phyloP scores from a whole-genome alignment of 1,284 basidiomycete genomes.

The Caloboletus inedulis region DNA sequence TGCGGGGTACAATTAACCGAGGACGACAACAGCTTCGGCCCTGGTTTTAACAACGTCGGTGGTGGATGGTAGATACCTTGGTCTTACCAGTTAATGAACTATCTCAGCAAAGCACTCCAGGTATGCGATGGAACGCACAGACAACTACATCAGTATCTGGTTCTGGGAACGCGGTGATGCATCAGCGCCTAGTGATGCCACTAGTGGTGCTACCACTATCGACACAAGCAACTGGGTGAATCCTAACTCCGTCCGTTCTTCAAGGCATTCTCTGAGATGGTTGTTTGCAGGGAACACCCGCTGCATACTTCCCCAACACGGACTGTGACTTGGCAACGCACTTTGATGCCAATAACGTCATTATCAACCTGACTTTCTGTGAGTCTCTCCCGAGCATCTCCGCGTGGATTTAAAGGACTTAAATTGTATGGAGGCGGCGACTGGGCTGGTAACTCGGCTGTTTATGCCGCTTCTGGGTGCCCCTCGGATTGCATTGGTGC shows the following conservation, averaged over 20 bases:
- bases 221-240: constrained; percentile 35
- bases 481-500: constrained; percentile 31
- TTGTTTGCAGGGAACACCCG: constrained; percentile 34
- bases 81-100: neutral
- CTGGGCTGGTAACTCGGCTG: constrained; percentile 37
- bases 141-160: constrained; percentile 36
- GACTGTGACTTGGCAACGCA: constrained; percentile 36
- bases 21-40: constrained; percentile 38
- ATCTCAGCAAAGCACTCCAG: constrained; percentile 6
- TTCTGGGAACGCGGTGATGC: constrained; percentile 38
- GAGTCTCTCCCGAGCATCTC: constrained; percentile 5
- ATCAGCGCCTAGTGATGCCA: constrained; percentile 33
- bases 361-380: constrained; percentile 43
- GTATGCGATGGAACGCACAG: constrained; percentile 41
- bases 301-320: constrained; percentile 39
- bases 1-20: constrained; percentile 43
- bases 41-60: constrained; percentile 39
- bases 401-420: neutral
- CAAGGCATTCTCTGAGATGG: constrained; percentile 13
- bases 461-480: constrained; percentile 36
- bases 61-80: constrained; percentile 37
- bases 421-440: constrained; percentile 36
- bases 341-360: constrained; percentile 40
- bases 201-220: constrained; percentile 22
- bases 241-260: constrained; percentile 5